Conservation (phyloP, 2,329 filamentous ascomycete species). For the Tetracladium maxilliforme region DNA sequence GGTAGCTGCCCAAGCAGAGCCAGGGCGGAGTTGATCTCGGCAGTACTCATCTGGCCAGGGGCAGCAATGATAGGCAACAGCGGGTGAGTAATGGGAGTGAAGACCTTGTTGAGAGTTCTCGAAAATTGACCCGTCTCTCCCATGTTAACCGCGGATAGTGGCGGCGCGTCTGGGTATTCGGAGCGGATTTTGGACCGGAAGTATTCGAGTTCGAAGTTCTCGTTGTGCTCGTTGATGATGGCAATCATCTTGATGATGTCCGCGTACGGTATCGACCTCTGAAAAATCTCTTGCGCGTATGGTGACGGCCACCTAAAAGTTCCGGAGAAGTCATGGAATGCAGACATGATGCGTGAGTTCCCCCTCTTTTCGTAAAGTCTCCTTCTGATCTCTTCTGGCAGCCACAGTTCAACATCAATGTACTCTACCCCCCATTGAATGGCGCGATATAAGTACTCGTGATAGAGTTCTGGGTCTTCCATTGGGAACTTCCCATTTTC, state of each 20-base stretch:
- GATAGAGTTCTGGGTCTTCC: slow-evolving; percentile 61
- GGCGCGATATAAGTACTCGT: slow-evolving; percentile 66
- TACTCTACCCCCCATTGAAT: slow-evolving; percentile 87
- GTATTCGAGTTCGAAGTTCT: slow-evolving; percentile 83
- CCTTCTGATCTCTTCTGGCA: slow-evolving; percentile 61
- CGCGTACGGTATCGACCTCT: slow-evolving; percentile 56
- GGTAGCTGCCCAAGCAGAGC: slow-evolving; percentile 69
- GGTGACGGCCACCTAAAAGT: slow-evolving; percentile 70
- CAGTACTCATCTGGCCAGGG: slow-evolving; percentile 71
- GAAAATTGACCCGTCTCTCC: slow-evolving; percentile 75
- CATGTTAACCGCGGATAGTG: slow-evolving; percentile 78
- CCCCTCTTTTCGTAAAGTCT: slow-evolving; percentile 55
- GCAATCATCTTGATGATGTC: slow-evolving; percentile 89
- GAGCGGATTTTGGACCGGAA: slow-evolving; percentile 65
- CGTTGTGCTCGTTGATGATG: slow-evolving; percentile 66
- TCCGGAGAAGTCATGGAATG: slow-evolving; percentile 79
- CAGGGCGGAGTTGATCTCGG: slow-evolving; percentile 70
- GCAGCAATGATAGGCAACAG: slow-evolving; percentile 72
- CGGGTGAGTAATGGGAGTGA: slow-evolving; percentile 79
- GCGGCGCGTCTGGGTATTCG: slow-evolving; percentile 53
- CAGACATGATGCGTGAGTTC: slow-evolving; percentile 77
- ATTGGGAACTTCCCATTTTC: slow-evolving; percentile 80
- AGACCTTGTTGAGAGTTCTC: slow-evolving; percentile 69
- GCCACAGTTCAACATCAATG: slow-evolving; percentile 78
- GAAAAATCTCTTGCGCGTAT: slow-evolving; percentile 57